Evolutionary conservation across 257 asterid species (phyloP).

Genomic region (Agastache rugosa): DNA sequence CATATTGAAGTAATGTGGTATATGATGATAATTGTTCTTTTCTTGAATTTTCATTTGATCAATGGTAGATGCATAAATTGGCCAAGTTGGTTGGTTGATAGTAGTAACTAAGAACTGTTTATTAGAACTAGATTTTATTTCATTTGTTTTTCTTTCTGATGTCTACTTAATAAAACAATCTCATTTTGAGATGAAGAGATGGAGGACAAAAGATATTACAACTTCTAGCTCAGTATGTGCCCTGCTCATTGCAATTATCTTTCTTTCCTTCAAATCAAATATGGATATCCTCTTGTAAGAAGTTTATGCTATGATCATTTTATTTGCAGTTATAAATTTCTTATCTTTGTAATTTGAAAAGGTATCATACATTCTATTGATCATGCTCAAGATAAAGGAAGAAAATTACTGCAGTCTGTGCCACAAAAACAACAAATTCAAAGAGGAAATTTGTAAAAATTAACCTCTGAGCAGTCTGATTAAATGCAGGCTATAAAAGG

Average conservation of each 20-base stretch:
- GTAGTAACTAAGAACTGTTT: background rate
- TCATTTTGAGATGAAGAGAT: slow-evolving; percentile 18
- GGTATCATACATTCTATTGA: background rate
- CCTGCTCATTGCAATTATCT: too few relatives aligned
- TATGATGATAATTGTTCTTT: slow-evolving; percentile 17
- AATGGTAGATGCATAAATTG: background rate
- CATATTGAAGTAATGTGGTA: slow-evolving; percentile 18
- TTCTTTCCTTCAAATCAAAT: background rate
- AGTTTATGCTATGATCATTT: background rate
- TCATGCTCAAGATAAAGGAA: slow-evolving; percentile 21
- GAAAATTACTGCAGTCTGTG: background rate
- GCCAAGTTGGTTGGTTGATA: background rate
- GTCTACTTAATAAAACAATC: slow-evolving; percentile 3
- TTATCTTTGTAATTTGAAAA: background rate
- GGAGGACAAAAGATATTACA: background rate
- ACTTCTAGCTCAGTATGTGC: background rate
- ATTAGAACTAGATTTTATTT: background rate
- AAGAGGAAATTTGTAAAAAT: background rate
- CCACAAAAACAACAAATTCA: background rate
- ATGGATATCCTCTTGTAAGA: background rate
- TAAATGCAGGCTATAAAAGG: background rate
- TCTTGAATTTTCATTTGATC: slow-evolving; percentile 10
- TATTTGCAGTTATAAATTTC: background rate
- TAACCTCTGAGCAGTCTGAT: slow-evolving; percentile 15
- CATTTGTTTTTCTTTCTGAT: background rate